These are phyloP conservation scores for Castanea crenata DNA, from an alignment of 306 rosid genomes.

Conservation along the genomic window DNA sequence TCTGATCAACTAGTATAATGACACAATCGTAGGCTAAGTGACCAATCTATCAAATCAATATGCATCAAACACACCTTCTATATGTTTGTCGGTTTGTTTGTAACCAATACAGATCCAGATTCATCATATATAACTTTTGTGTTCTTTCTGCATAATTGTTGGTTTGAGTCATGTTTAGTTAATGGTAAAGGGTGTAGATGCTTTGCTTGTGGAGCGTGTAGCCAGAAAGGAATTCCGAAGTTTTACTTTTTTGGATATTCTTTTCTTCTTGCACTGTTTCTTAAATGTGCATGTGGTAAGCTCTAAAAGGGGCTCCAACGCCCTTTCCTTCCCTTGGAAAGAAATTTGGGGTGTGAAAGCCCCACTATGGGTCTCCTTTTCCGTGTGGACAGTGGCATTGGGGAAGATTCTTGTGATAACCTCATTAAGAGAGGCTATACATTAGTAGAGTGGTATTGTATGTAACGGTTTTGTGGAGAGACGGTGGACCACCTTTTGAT, in stretches of 20 bases:
- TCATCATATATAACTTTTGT: neutral
- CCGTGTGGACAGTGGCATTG: too few relatives aligned
- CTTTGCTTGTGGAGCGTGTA: neutral
- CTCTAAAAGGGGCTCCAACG: too few relatives aligned
- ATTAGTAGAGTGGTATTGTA: too few relatives aligned
- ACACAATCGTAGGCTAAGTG: too few relatives aligned
- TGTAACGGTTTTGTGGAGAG: too few relatives aligned
- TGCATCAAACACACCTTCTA: neutral
- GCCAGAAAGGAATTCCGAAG: neutral
- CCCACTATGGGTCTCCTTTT: too few relatives aligned
- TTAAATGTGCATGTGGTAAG: neutral
- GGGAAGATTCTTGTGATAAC: too few relatives aligned
- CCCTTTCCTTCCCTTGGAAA: too few relatives aligned
- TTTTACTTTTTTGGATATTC: neutral
- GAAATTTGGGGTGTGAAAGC: too few relatives aligned
- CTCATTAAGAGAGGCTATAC: too few relatives aligned
- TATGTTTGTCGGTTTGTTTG: neutral
- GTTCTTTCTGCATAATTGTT: neutral
- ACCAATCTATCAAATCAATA: neutral
- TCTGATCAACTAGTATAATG: too few relatives aligned
- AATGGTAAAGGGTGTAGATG: neutral
- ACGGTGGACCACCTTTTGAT: too few relatives aligned
- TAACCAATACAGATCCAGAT: neutral
- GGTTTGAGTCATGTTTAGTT: neutral
- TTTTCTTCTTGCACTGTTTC: neutral